phyloP scores from a whole-genome alignment of 257 asterid species.

The Salvia miltiorrhiza region DNA sequence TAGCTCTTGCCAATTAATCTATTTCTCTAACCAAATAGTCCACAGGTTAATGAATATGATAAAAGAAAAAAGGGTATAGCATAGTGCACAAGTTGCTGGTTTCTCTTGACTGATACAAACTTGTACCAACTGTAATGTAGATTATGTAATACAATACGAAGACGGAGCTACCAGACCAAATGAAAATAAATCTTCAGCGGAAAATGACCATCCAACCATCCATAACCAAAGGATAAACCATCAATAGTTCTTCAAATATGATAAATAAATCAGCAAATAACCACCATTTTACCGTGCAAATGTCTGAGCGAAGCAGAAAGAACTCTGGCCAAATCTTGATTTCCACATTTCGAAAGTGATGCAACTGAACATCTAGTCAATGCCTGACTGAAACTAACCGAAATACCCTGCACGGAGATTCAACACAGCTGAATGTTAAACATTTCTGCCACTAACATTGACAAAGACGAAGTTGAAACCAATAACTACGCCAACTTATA shows the following conservation, averaged over 20 bases:
- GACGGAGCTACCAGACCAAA: neutral
- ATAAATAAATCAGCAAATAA: neutral
- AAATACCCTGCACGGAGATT: conserved; percentile 47
- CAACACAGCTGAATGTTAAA: conserved; percentile 1
- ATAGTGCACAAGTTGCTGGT: neutral
- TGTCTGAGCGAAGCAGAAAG: conserved; percentile 32
- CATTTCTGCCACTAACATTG: neutral
- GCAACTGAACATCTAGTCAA: conserved; percentile 34
- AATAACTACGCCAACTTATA: neutral
- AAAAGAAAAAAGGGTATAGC: neutral
- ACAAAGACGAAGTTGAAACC: neutral
- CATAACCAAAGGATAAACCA: neutral
- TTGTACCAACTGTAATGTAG: conserved; percentile 3
- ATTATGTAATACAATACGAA: neutral
- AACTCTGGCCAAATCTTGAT: conserved; percentile 36
- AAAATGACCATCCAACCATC: neutral
- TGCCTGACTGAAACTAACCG: conserved; percentile 42
- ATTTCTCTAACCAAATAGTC: neutral
- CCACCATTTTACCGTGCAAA: conserved; percentile 44
- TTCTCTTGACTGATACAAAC: neutral
- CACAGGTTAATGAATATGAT: neutral
- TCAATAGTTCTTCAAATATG: neutral
- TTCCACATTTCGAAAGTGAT: conserved; percentile 36
- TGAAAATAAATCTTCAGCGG: neutral
- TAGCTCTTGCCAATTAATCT: neutral